These are phyloP conservation scores for Aspergillus neotritici DNA, from an alignment of 2,329 filamentous ascomycete species.

Conservation along the genomic window DNA sequence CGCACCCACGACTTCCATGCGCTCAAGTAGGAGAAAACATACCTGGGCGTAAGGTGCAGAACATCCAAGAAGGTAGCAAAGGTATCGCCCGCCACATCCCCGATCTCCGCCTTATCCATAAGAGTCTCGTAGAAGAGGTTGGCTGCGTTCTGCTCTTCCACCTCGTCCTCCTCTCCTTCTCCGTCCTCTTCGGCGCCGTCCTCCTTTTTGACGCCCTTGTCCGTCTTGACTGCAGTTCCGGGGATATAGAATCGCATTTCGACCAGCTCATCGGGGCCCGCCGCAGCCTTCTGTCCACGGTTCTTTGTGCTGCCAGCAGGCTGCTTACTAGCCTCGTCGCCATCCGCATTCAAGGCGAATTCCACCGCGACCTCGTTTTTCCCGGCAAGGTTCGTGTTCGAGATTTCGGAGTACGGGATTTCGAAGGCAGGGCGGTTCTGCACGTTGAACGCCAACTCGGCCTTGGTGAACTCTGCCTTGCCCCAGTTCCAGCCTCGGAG, in stretches of 20 bases:
- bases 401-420: conserved; percentile 93
- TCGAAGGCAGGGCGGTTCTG: conserved; percentile 96
- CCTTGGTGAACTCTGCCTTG: conserved; percentile 93
- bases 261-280: conserved; percentile 84
- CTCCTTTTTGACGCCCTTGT: conserved; percentile 60
- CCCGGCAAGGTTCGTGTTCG: conserved; percentile 93
- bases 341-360: conserved; percentile 71
- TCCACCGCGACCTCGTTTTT: conserved; percentile 98
- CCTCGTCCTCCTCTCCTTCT: conserved; percentile 66
- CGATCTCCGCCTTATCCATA: conserved; percentile 98
- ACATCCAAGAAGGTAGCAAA: conserved; percentile 97
- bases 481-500: conserved; percentile 99
- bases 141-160: conserved; percentile 87
- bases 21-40: conserved; percentile 18
- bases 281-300: conserved; percentile 82
- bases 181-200: conserved; percentile 61
- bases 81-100: conserved; percentile 96
- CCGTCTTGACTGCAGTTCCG: conserved; percentile 69
- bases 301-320: conserved; percentile 64
- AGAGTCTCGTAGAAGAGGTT: conserved; percentile 97
- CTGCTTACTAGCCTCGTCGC: conserved; percentile 66
- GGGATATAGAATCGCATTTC: conserved; percentile 99
- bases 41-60: conserved; percentile 91
- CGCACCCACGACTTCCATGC: conserved; percentile 7
- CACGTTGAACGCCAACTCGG: conserved; percentile 92